Conservation (phyloP, 2,329 filamentous ascomycete species). For the Diaporthe australafricana region DNA sequence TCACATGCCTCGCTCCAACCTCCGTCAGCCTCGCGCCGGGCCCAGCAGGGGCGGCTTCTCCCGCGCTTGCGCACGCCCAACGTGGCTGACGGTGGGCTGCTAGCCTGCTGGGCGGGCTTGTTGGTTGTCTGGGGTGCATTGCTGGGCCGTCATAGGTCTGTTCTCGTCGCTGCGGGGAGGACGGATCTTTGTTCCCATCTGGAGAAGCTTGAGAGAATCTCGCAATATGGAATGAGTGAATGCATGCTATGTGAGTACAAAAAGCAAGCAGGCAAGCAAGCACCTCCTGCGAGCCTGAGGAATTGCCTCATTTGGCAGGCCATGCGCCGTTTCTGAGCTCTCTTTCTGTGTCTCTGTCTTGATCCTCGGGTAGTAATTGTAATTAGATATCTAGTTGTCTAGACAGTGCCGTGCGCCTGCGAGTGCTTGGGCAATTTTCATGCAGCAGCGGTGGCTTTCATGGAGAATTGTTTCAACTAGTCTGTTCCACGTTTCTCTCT, state of each 20-base stretch:
- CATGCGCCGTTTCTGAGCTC: neutral
- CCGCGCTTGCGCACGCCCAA: conserved; percentile 7
- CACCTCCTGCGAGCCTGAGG: neutral
- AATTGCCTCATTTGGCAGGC: conserved; percentile 9
- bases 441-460: neutral
- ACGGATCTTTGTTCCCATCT: conserved; percentile 4
- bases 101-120: conserved; percentile 15
- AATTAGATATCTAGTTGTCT: too few relatives aligned
- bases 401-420: neutral
- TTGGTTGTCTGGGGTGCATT: neutral
- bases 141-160: neutral
- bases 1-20: neutral
- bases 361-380: too few relatives aligned
- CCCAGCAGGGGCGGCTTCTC: neutral
- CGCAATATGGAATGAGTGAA: too few relatives aligned
- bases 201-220: conserved; percentile 22
- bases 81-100: conserved; percentile 10
- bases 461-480: neutral
- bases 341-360: neutral
- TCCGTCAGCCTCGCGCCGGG: conserved; percentile 22
- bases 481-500: neutral
- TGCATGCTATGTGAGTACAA: neutral
- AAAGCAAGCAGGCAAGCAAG: neutral
- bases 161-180: conserved; percentile 3
- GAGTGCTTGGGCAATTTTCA: neutral